Base-by-base conservation (phyloP, 768 basidiomycete genomes). In the Kondoa malvinella region DNA sequence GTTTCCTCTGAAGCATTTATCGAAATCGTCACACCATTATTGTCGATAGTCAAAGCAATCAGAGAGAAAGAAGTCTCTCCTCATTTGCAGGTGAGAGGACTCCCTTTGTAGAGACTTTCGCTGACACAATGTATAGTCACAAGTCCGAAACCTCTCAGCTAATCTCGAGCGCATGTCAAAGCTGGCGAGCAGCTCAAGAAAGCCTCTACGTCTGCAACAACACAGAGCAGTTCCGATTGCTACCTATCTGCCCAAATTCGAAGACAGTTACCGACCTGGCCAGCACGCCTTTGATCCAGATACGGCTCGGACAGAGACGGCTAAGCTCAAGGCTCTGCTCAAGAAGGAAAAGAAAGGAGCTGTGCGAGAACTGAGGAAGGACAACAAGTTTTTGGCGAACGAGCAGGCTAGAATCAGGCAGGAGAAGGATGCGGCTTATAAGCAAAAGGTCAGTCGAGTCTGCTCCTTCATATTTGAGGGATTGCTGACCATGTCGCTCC, bases 281-380 rank as follows among this genome's bases (percentile, higher is more conserved):
- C 75, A 74, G 31, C 76, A 75, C 50, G 77, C 80, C 12, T 87
- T 87, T 74, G 95, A 97, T 77, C 92, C 94, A 8, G 92, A 99
- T 77, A 85, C 84, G 69, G 92, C 94, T 74, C 85, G 89, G 56
- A 91, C 89, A 75, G 88, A 88, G 71, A 84, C 85, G 0, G 78
- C 86, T 67, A 97, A 96, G 77, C 78, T 99, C 74, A 86, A 87
- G 66, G 82, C 83, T 56, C 84, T 92, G 75, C 87, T 91, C 80
- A 92, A 92, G 79, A 87, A 97, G 79, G 95, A 97, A 80, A 81
- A 83, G 75, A 97, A 96, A 81, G 92, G 95, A 57, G 95, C 95
- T 2, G 91, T 99, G 70, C 81, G 94, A 59, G 95, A 99, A 76
- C 80, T 99, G 65, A 84, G 95, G 69, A 96, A 96, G 80, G 95